Conservation (phyloP, 768 basidiomycete genomes). For the Suillus luteus region DNA sequence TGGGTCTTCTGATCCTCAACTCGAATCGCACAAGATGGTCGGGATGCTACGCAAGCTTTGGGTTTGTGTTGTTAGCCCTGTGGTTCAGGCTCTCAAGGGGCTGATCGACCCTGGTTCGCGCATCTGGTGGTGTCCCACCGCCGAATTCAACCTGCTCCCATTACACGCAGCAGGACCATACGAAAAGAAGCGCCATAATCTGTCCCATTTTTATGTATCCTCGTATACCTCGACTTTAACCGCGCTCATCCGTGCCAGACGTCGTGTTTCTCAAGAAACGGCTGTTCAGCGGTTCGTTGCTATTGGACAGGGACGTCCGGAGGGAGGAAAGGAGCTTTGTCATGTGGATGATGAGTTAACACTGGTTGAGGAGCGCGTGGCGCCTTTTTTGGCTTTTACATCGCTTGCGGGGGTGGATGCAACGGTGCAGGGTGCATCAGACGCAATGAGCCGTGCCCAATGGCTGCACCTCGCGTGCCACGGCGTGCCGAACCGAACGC, state of each 20-base stretch:
- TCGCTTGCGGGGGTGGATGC: background rate
- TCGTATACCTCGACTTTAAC: slow-evolving; percentile 17
- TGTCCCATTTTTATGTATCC: slow-evolving; percentile 11
- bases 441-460: background rate
- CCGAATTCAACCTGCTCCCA: slow-evolving; percentile 13
- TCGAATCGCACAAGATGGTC: slow-evolving; percentile 13
- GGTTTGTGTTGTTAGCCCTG: slow-evolving; percentile 3
- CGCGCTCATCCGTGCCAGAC: slow-evolving; percentile 16
- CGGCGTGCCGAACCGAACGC: slow-evolving; percentile 8
- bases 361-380: background rate
- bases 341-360: background rate
- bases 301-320: slow-evolving; percentile 11
- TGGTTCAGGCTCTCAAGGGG: slow-evolving; percentile 4
- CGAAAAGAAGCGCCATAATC: background rate
- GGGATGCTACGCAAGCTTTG: slow-evolving; percentile 9
- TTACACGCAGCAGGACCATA: slow-evolving; percentile 16
- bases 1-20: background rate
- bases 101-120: background rate
- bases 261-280: background rate
- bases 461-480: slow-evolving; percentile 28
- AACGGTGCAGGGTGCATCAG: background rate
- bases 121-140: slow-evolving; percentile 19
- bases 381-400: background rate
- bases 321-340: background rate
- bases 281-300: background rate